Evolutionary conservation across 2,329 filamentous ascomycete species (phyloP).

Genomic region (Fusarium sp.): DNA sequence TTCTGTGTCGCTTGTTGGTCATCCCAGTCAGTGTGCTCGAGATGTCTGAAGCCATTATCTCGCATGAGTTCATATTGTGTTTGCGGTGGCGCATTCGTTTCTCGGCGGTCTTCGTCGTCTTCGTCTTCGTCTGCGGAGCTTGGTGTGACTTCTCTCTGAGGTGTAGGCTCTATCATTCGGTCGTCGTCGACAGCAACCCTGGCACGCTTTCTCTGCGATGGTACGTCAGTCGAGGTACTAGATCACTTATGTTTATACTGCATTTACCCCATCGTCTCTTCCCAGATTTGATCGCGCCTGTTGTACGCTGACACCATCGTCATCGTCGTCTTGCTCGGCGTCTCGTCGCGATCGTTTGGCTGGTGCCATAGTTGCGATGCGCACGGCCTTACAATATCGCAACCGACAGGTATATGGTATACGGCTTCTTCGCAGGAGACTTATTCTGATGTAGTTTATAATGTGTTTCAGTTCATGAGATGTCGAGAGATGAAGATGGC

Average conservation of each 20-base stretch:
- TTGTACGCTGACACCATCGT: constrained; percentile 54
- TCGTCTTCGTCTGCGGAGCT: constrained; percentile 52
- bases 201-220: constrained; percentile 51
- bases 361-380: constrained; percentile 47
- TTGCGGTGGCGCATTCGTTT: constrained; percentile 57
- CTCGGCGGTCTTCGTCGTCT: constrained; percentile 45
- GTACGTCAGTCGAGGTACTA: constrained; percentile 6
- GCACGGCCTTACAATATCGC: constrained; percentile 23
- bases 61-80: constrained; percentile 74
- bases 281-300: constrained; percentile 59
- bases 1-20: constrained; percentile 75
- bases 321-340: constrained; percentile 54
- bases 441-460: not conserved
- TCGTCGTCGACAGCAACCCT: constrained; percentile 51
- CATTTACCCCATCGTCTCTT: constrained; percentile 57
- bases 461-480: not conserved
- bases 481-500: not conserved
- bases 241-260: constrained; percentile 6
- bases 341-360: constrained; percentile 60
- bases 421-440: not conserved
- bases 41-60: constrained; percentile 70
- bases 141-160: constrained; percentile 42
- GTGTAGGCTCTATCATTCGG: constrained; percentile 31
- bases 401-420: not conserved
- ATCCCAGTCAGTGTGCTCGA: constrained; percentile 68